Percentiles rank a stretch among this genome's conserved stretches.
phyloP scores from a whole-genome alignment of 179 eudicot species.

The Patellifolia procumbens region DNA sequence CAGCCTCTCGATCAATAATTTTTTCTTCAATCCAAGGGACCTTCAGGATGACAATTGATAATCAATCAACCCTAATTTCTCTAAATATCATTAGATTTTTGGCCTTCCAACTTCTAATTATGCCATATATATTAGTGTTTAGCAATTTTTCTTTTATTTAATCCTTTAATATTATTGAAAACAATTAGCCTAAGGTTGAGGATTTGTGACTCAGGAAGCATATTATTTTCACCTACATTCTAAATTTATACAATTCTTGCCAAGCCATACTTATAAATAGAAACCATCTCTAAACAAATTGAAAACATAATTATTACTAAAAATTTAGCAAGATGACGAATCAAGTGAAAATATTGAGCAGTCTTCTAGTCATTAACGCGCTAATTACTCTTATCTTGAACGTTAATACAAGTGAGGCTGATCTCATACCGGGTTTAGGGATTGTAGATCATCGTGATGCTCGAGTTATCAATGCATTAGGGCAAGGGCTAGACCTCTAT shows the following conservation, averaged over 20 bases:
- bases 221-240: conserved; percentile 8
- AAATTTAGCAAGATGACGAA: conserved; percentile 5
- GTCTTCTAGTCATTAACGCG: not conserved
- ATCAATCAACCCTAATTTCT: not conserved
- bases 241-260: not conserved
- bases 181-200: not conserved
- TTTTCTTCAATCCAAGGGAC: too few species aligned
- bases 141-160: not conserved
- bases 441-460: not conserved
- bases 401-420: not conserved
- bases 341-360: not conserved
- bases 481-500: not conserved
- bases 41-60: not conserved
- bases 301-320: not conserved
- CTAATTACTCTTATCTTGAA: not conserved
- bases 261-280: not conserved
- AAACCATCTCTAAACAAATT: not conserved
- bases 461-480: conserved; percentile 14
- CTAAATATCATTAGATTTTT: conserved; percentile 18
- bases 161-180: not conserved
- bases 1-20: too few species aligned
- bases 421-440: not conserved
- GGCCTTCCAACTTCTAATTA: not conserved
- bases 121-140: not conserved
- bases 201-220: not conserved